phyloP scores from a whole-genome alignment of 1,139 yeast species.

The Yamadazyma sp. region DNA sequence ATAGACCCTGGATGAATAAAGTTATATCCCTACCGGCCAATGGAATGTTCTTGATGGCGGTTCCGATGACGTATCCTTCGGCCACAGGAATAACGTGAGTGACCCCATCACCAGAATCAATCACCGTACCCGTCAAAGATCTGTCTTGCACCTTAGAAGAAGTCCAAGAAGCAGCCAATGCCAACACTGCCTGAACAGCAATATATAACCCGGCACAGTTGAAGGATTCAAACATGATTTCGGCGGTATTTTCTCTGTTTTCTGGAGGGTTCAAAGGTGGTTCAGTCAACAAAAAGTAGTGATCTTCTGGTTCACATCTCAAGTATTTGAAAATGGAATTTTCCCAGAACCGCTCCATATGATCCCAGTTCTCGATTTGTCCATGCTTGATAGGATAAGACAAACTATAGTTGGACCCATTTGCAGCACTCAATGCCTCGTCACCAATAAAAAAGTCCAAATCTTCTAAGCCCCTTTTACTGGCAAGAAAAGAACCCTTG shows the following conservation, averaged over 20 bases:
- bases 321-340: constrained; percentile 92
- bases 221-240: constrained; percentile 97
- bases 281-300: constrained; percentile 89
- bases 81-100: constrained; percentile 99
- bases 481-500: constrained; percentile 52
- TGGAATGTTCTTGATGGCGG: constrained; percentile 95
- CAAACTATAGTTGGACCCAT: constrained; percentile 85
- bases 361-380: constrained; percentile 98
- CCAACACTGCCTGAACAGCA: constrained; percentile 98
- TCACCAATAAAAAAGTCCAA: constrained; percentile 94
- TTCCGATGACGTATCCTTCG: constrained; percentile 97
- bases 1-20: constrained; percentile 82
- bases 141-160: constrained; percentile 93
- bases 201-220: constrained; percentile 98
- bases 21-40: constrained; percentile 99
- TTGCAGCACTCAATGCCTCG: constrained; percentile 87
- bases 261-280: constrained; percentile 99
- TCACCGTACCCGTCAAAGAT: constrained; percentile 96
- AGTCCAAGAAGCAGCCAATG: constrained; percentile 99
- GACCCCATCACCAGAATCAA: constrained; percentile 96
- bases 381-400: constrained; percentile 96
- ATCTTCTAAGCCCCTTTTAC: constrained; percentile 90
- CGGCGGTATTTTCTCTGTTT: constrained; percentile 97
- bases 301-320: constrained; percentile 98
- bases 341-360: constrained; percentile 99